Base-by-base conservation (phyloP, 108 stramenopile species). In the Cyclotella kingstonii region DNA sequence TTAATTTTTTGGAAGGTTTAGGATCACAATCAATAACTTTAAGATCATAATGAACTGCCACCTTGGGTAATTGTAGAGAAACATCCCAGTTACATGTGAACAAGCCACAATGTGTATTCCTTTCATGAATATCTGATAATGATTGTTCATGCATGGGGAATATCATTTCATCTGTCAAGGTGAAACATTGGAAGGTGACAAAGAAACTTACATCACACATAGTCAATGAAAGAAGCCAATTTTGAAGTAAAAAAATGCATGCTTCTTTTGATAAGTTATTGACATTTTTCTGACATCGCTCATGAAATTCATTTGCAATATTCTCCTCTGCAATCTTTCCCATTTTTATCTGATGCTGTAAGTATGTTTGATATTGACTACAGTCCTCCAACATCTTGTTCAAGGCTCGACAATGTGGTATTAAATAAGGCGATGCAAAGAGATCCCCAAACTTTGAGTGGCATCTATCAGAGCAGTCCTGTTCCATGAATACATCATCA, bases 151-250 rank as follows among this genome's bases (percentile, higher is more conserved):
- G n/a, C n/a, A n/a, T n/a, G n/a, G n/a, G n/a, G n/a, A n/a, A n/a
- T n/a, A n/a, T n/a, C n/a, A n/a, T n/a, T n/a, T n/a, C n/a, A n/a
- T n/a, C n/a, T n/a, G 5, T 30, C n/a, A 22, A 34, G 10, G 19
- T 38, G 17, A 50, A 21, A 42, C 30, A 43, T 66, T 56, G 58
- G 14, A 76, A 62, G 12, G 76, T 67, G 3, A 85, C 58, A 56
- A 89, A 84, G 41, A 85, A 69, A 46, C 87, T 86, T 10, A 85
- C 76, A 73, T 89, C 87, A 62, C 84, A 84, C 69, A 89, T 69
- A 0, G 70, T 59, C 21, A 85, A 60, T 25, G 84, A 86, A 2
- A 89, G 54, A 0, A 89, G 65, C 88, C 88, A 89, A 41, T 83
- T 83, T 39, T 75, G 66, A 12, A 89, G 71, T 38, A 89, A 52